phyloP scores from a whole-genome alignment of 2,329 filamentous ascomycete species.

The Penicillium janthinellum region DNA sequence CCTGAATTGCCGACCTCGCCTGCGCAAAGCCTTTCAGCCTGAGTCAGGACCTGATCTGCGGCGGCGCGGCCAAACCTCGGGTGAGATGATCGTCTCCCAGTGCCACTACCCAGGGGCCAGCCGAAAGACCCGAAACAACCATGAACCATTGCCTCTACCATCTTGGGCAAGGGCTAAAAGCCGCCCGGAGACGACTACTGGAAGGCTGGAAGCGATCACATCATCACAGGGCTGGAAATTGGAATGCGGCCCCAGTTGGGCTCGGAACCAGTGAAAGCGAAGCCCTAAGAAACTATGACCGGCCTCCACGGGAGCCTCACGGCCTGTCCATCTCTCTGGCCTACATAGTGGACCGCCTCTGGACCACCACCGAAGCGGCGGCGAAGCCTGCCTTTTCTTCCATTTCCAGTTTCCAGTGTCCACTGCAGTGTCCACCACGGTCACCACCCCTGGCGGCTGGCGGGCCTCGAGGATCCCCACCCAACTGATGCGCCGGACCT shows the following conservation, averaged over 20 bases:
- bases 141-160: background rate
- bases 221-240: background rate
- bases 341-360: background rate
- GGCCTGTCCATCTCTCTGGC: background rate
- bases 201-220: background rate
- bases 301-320: background rate
- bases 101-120: background rate
- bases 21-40: background rate
- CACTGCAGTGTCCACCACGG: slow-evolving; percentile 1
- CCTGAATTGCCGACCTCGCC: slow-evolving; percentile 11
- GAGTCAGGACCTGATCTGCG: slow-evolving; percentile 5
- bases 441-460: background rate
- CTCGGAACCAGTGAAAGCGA: background rate
- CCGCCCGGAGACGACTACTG: background rate
- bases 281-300: background rate
- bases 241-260: background rate
- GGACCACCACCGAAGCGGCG: background rate
- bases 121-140: background rate
- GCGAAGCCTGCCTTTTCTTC: background rate
- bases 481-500: slow-evolving; percentile 29
- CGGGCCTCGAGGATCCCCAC: slow-evolving; percentile 21
- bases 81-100: background rate
- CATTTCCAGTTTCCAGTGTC: slow-evolving; percentile 1
- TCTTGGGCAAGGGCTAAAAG: slow-evolving; percentile 1
- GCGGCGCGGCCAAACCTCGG: background rate